These are phyloP conservation scores for Entomophthora muscae DNA, from an alignment of 371 early-diverging fungal species.

Conservation along the genomic window DNA sequence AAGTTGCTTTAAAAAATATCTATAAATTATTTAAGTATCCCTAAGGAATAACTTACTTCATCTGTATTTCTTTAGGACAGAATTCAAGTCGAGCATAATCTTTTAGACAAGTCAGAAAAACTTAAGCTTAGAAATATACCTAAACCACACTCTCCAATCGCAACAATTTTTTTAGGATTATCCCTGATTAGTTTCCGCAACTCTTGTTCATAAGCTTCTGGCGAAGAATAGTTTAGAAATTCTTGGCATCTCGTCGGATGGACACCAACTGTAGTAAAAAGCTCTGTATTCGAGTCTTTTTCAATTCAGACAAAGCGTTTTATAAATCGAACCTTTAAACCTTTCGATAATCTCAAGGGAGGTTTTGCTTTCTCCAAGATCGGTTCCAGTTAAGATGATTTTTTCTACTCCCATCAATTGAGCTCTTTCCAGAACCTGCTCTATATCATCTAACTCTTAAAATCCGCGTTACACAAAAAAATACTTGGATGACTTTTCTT, in stretches of 20 bases:
- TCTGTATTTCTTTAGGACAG: slow-evolving; percentile 54
- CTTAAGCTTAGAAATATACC: slow-evolving; percentile 16
- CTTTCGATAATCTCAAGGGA: slow-evolving; percentile 30
- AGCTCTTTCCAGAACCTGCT: slow-evolving; percentile 41
- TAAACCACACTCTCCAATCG: slow-evolving; percentile 85
- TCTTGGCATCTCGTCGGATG: slow-evolving; percentile 74
- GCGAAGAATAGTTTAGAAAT: slow-evolving; percentile 29
- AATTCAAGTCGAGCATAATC: slow-evolving; percentile 85
- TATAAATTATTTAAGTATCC: background rate
- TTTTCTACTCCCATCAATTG: slow-evolving; percentile 36
- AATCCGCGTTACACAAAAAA: background rate
- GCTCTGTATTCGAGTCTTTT: slow-evolving; percentile 10
- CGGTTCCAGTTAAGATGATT: slow-evolving; percentile 62
- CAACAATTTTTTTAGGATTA: slow-evolving; percentile 40
- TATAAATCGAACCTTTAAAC: slow-evolving; percentile 13
- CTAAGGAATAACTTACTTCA: slow-evolving; percentile 22
- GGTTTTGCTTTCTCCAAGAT: slow-evolving; percentile 34
- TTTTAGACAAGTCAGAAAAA: slow-evolving; percentile 7
- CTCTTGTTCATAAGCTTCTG: slow-evolving; percentile 35
- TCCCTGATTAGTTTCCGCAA: slow-evolving; percentile 24
- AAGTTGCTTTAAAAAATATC: slow-evolving; percentile 60
- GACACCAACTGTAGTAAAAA: slow-evolving; percentile 71
- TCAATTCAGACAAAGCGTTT: slow-evolving; percentile 5
- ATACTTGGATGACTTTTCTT: slow-evolving; percentile 48
- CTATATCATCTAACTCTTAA: slow-evolving; percentile 39